Base-by-base conservation (phyloP, 2,329 filamentous ascomycete species). In the Colletotrichum euphorbiae region DNA sequence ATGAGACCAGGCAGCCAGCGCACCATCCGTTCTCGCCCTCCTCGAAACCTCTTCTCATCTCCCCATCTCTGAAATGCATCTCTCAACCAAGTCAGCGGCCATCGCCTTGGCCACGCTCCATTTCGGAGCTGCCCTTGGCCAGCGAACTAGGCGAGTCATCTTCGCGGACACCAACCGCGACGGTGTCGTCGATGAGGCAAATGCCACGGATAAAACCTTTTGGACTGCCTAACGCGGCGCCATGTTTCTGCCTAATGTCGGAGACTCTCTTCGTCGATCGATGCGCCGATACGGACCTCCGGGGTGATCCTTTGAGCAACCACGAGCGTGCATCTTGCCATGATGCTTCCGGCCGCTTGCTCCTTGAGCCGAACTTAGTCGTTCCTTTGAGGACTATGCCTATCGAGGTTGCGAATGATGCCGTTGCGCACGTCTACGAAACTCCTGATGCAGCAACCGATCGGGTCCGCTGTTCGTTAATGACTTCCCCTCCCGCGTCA, bases 101-200 rank as follows among this genome's bases (percentile, higher is more conserved):
- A 19, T 42, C n/a, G 48, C 40, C 38, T 1, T 62, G 24, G 50
- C 45, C 33, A 40, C 38, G 17, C 38, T 62, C 17, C 59, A 55
- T 8, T 21, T 62, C 7, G 59, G 59, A 38, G 59, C 38, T 2
- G 28, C n/a, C 17, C 19, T 54, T 38, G 48, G 31, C 45, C 38
- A 45, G n/a, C 45, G 21, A n/a, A 9, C 61, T 2, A 54, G 50
- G 2, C 71, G 69, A 8, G 51, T 70, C 8, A 76, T 76, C 3
- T 69, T 71, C 8, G 79, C 78, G n/a, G 79, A 81, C 66, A 78
- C 74, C 8, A 80, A 81, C 58, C 76, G 79, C 2, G 79, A 80
- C 48, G 78, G 78, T 7, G 48, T 62, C 0, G 73, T 79, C 36
- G 76, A 79, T 66, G 54, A 72, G 19, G 62, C 69, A 0, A 76